Evolutionary conservation across 2,329 filamentous ascomycete species (phyloP).

Genomic region (Bipolaris oryzae): DNA sequence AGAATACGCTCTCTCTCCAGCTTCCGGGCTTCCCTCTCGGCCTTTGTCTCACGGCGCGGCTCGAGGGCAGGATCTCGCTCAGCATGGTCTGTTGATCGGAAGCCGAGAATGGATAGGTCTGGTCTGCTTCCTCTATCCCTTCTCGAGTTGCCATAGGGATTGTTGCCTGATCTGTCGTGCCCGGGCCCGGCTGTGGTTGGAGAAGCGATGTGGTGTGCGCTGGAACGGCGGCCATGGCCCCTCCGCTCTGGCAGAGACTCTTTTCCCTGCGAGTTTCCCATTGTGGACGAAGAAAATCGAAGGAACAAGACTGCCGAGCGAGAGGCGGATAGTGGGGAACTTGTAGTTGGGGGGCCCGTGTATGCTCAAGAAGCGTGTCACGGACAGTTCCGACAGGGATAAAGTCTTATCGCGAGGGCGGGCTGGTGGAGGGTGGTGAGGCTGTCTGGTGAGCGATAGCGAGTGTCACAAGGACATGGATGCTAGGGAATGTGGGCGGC

Average conservation of each 20-base stretch:
- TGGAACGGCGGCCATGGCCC: slow-evolving; percentile 43
- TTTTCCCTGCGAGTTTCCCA: slow-evolving; percentile 59
- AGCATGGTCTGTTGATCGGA: slow-evolving; percentile 57
- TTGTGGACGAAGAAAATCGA: slow-evolving; percentile 22
- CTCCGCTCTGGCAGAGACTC: slow-evolving; percentile 50
- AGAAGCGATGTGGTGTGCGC: slow-evolving; percentile 40
- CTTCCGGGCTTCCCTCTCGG: slow-evolving; percentile 86
- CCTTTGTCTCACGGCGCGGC: slow-evolving; percentile 81
- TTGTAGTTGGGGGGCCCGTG: slow-evolving; percentile 19
- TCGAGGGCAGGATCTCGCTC: slow-evolving; percentile 60
- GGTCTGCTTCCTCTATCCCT: slow-evolving; percentile 61
- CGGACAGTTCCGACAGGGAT: slow-evolving; percentile 24
- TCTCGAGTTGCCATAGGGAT: slow-evolving; percentile 53
- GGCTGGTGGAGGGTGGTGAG: slow-evolving; percentile 23
- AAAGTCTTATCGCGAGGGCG: slow-evolving; percentile 15
- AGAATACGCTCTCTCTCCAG: slow-evolving; percentile 79
- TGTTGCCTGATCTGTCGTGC: slow-evolving; percentile 39
- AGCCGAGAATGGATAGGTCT: slow-evolving; percentile 65
- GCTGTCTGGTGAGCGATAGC: slow-evolving; percentile 32
- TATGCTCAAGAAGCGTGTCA: slow-evolving; percentile 25
- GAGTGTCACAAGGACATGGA: slow-evolving; percentile 49
- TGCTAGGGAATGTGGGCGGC: slow-evolving; percentile 26
- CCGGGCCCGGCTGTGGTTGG: slow-evolving; percentile 35
- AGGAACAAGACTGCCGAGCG: slow-evolving; percentile 13
- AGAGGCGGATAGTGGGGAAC: slow-evolving; percentile 28